Percentiles rank a stretch among this genome's conserved stretches.
Evolutionary conservation across 805 yeast species (phyloP).

Genomic region (Kodamaea fukazawae): DNA sequence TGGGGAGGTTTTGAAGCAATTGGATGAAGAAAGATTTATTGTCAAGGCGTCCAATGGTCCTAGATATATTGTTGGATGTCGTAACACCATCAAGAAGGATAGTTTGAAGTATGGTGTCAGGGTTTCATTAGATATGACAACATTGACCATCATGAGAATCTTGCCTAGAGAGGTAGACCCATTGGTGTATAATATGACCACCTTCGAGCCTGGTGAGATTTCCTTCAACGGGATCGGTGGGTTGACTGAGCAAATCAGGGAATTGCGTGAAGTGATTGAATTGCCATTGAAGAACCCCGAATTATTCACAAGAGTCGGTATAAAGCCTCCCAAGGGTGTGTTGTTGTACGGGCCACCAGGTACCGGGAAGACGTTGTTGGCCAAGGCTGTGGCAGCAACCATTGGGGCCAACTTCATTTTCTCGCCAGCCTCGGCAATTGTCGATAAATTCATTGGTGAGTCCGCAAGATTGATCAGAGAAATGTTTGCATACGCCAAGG

Average conservation of each 20-base stretch:
- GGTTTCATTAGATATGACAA: conserved; percentile 96
- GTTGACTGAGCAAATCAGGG: conserved; percentile 90
- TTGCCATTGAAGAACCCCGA: conserved; percentile 96
- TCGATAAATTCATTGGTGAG: conserved; percentile 97
- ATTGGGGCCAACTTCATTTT: conserved; percentile 97
- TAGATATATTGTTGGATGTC: conserved; percentile 94
- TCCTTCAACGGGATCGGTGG: conserved; percentile 97
- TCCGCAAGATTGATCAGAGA: conserved; percentile 95
- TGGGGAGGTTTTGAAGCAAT: conserved; percentile 93
- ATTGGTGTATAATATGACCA: conserved; percentile 95
- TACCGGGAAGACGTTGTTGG: conserved; percentile 93
- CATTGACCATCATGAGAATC: conserved; percentile 94
- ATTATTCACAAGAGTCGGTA: conserved; percentile 90
- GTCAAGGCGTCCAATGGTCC: conserved; percentile 98
- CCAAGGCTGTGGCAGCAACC: conserved; percentile 98
- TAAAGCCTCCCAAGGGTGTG: conserved; percentile 98
- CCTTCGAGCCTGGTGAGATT: conserved; percentile 96
- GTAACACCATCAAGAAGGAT: conserved; percentile 85
- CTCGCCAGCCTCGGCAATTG: conserved; percentile 98
- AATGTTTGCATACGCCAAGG: conserved; percentile 97
- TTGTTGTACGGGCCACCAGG: conserved; percentile 98
- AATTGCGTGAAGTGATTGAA: conserved; percentile 95
- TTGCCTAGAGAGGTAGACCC: conserved; percentile 98
- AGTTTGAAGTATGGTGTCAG: conserved; percentile 88
- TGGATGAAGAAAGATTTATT: conserved; percentile 90